These are phyloP conservation scores for Fusarium sp. DNA, from an alignment of 2,329 filamentous ascomycete species.

Conservation along the genomic window DNA sequence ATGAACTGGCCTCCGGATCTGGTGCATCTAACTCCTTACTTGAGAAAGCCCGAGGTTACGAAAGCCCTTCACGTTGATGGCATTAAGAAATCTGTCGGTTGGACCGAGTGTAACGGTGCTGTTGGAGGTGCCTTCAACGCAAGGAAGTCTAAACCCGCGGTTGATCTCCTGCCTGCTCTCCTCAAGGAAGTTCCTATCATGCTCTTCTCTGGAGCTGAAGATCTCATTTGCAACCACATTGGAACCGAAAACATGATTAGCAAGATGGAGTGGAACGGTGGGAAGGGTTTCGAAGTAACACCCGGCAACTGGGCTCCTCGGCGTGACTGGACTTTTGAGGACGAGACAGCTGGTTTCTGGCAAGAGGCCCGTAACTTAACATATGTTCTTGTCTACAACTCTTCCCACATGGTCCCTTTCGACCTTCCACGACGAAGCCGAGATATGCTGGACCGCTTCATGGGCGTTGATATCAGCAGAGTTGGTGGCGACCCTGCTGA, in stretches of 20 bases:
- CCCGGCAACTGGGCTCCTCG: slow-evolving; percentile 92
- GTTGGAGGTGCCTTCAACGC: slow-evolving; percentile 78
- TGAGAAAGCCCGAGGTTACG: slow-evolving; percentile 82
- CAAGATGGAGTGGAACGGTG: slow-evolving; percentile 91
- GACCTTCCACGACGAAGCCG: slow-evolving; percentile 86
- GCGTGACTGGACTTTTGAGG: slow-evolving; percentile 93
- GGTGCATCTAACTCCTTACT: slow-evolving; percentile 78
- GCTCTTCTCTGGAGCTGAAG: slow-evolving; percentile 92
- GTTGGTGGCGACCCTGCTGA: slow-evolving; percentile 85
- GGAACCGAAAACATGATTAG: slow-evolving; percentile 92
- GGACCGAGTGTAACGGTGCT: slow-evolving; percentile 87
- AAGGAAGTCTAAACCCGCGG: slow-evolving; percentile 74
- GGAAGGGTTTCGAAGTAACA: slow-evolving; percentile 87
- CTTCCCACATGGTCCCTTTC: slow-evolving; percentile 98
- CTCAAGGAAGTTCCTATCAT: slow-evolving; percentile 80
- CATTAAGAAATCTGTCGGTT: slow-evolving; percentile 81
- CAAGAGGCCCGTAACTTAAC: slow-evolving; percentile 95
- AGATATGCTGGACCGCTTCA: slow-evolving; percentile 98
- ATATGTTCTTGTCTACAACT: slow-evolving; percentile 94
- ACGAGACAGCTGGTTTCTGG: slow-evolving; percentile 87
- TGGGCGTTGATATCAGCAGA: slow-evolving; percentile 88
- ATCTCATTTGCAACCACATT: slow-evolving; percentile 96
- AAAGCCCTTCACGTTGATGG: slow-evolving; percentile 82
- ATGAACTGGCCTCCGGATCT: slow-evolving; percentile 99
- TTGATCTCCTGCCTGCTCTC: slow-evolving; percentile 79